Evolutionary conservation across 306 rosid genomes (phyloP).

Genomic region (Potentilla sterilis): DNA sequence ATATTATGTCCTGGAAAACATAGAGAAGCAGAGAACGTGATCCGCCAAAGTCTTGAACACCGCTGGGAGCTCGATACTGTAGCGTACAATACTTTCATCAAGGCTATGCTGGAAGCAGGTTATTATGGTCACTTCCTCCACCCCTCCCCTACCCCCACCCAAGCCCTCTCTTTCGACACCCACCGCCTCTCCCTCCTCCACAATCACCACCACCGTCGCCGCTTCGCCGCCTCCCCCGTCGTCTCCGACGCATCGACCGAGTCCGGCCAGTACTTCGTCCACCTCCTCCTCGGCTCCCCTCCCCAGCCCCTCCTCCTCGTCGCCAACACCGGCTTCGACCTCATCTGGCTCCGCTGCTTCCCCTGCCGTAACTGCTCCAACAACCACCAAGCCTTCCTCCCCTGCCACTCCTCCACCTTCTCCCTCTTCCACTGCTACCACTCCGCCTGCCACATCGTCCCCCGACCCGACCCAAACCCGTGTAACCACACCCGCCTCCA

Average conservation of each 20-base stretch:
- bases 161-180: constrained; percentile 46
- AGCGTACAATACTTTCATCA: too few species aligned
- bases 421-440: constrained; percentile 61
- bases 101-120: too few species aligned
- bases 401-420: constrained; percentile 67
- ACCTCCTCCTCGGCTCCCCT: constrained; percentile 61
- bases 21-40: too few species aligned
- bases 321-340: constrained; percentile 76
- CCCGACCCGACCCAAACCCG: constrained; percentile 32
- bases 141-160: constrained; percentile 41
- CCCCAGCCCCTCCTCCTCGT: constrained; percentile 68
- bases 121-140: constrained; percentile 45
- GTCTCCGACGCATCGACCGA: constrained; percentile 67
- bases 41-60: too few species aligned
- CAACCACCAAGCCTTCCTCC: constrained; percentile 46
- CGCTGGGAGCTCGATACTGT: too few species aligned
- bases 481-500: constrained; percentile 55
- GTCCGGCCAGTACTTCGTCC: constrained; percentile 73
- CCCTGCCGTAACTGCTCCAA: constrained; percentile 48
- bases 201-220: constrained; percentile 30
- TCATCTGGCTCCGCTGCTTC: constrained; percentile 76
- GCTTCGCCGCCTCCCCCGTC: constrained; percentile 36
- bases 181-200: constrained; percentile 56
- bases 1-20: too few species aligned
- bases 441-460: constrained; percentile 44